phyloP scores from a whole-genome alignment of 345 rosid species.

The Trapa bicornis region DNA sequence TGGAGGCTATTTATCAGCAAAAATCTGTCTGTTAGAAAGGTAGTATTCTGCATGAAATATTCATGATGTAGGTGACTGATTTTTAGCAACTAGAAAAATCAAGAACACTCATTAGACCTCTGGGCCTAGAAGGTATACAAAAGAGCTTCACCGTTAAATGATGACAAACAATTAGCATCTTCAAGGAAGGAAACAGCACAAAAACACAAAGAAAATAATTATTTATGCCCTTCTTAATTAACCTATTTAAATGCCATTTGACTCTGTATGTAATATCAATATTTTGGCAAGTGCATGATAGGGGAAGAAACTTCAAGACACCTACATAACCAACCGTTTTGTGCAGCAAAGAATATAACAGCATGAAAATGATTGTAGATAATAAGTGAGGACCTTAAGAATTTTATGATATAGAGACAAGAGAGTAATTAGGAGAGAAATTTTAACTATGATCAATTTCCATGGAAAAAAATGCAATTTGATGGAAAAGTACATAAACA shows the following conservation, averaged over 20 bases:
- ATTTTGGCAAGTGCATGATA: not conserved
- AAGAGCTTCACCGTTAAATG: not conserved
- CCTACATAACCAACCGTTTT: not conserved
- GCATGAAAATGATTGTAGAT: not conserved
- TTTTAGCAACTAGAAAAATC: not conserved
- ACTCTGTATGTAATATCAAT: not conserved
- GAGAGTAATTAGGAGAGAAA: not conserved
- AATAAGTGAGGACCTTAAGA: not conserved
- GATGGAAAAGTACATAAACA: not conserved
- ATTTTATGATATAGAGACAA: not conserved
- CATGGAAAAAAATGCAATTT: not conserved
- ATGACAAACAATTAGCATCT: not conserved
- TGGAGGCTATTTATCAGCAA: not conserved
- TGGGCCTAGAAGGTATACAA: not conserved
- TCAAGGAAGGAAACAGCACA: not conserved
- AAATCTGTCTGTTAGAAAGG: not conserved
- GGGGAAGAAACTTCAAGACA: not conserved
- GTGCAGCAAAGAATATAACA: not conserved
- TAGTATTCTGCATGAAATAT: not conserved
- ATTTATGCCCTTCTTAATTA: too few species aligned
- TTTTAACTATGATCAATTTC: not conserved
- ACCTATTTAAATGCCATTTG: too few species aligned
- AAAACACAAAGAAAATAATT: too few species aligned
- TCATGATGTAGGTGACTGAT: not conserved
- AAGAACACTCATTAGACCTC: not conserved